Percentiles rank a stretch among this genome's conserved stretches.
These are phyloP conservation scores for Barnettozyma siamensis DNA, from an alignment of 805 yeast species.

Conservation along the genomic window DNA sequence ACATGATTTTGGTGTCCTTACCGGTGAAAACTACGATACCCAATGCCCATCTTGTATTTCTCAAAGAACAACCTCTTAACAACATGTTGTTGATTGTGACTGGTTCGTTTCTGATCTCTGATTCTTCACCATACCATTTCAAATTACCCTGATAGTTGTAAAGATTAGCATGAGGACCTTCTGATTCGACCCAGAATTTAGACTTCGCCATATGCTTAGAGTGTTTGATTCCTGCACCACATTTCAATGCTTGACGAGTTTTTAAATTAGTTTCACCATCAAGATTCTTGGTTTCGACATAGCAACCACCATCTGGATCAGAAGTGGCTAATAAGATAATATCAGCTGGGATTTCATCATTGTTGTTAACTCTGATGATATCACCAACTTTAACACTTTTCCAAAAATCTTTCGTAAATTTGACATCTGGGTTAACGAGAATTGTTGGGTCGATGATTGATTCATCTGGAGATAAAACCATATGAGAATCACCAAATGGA, in stretches of 20 bases:
- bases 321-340: conserved; percentile 58
- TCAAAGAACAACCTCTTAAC: conserved; percentile 68
- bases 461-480: conserved; percentile 36
- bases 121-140: conserved; percentile 32
- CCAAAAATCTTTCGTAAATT: conserved; percentile 48
- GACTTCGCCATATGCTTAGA: conserved; percentile 44
- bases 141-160: conserved; percentile 73
- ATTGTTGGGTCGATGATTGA: conserved; percentile 52
- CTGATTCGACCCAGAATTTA: conserved; percentile 69
- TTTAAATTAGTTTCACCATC: conserved; percentile 65
- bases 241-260: conserved; percentile 67
- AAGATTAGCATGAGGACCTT: conserved; percentile 77
- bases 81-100: conserved; percentile 63
- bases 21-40: conserved; percentile 78
- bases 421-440: conserved; percentile 44
- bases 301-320: conserved; percentile 63
- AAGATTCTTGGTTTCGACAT: conserved; percentile 40
- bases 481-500: conserved; percentile 22
- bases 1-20: conserved; percentile 72
- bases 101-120: conserved; percentile 49
- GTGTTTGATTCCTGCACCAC: conserved; percentile 44
- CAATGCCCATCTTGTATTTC: conserved; percentile 80
- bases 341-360: conserved; percentile 83
- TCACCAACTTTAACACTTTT: conserved; percentile 72
- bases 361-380: conserved; percentile 59